A percentile compares a stretch with the other conserved stretches of the same genome.
phyloP scores from a whole-genome alignment of 2,329 filamentous ascomycete genomes.

The Clonostachys rosea region DNA sequence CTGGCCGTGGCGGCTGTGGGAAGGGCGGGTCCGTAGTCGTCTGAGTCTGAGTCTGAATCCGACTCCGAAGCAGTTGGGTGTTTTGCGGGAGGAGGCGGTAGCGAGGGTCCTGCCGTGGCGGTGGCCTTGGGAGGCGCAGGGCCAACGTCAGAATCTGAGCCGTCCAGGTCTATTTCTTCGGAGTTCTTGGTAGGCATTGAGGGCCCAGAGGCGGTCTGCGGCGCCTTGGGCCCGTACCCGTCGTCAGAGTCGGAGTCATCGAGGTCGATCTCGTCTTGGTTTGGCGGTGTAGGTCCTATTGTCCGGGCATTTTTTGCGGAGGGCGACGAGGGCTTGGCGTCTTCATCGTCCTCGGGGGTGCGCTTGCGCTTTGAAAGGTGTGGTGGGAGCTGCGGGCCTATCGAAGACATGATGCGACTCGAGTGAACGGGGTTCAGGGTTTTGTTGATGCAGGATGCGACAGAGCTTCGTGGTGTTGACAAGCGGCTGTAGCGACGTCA shows the following conservation, averaged over 20 bases:
- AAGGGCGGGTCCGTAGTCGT: conserved; percentile 56
- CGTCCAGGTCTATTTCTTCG: conserved; percentile 34
- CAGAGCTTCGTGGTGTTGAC: no score
- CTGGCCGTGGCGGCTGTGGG: conserved; percentile 39
- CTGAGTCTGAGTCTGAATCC: conserved; percentile 35
- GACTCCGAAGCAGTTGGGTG: conserved; percentile 15
- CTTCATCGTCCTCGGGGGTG: conserved; percentile 33
- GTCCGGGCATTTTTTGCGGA: conserved; percentile 37
- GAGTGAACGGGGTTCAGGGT: background rate
- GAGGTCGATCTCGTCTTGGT: conserved; percentile 42
- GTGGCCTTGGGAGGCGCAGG: conserved; percentile 25
- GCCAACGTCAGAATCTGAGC: conserved; percentile 24
- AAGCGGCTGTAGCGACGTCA: no score
- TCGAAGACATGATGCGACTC: conserved; percentile 53
- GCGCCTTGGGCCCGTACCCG: conserved; percentile 31
- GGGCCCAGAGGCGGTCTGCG: conserved; percentile 10
- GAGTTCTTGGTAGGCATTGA: conserved; percentile 18
- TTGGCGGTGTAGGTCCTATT: conserved; percentile 20
- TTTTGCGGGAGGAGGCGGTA: conserved; percentile 14
- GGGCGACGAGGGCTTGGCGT: conserved; percentile 16
- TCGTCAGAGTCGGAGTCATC: conserved; percentile 33
- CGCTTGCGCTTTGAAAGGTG: conserved; percentile 62
- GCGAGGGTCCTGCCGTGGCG: conserved; percentile 31
- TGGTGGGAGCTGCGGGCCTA: conserved; percentile 67
- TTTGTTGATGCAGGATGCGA: background rate